A percentile compares a stretch with the other conserved stretches of the same genome.
phyloP scores from a whole-genome alignment of 306 rosid genomes.

The Trifolium dubium region DNA sequence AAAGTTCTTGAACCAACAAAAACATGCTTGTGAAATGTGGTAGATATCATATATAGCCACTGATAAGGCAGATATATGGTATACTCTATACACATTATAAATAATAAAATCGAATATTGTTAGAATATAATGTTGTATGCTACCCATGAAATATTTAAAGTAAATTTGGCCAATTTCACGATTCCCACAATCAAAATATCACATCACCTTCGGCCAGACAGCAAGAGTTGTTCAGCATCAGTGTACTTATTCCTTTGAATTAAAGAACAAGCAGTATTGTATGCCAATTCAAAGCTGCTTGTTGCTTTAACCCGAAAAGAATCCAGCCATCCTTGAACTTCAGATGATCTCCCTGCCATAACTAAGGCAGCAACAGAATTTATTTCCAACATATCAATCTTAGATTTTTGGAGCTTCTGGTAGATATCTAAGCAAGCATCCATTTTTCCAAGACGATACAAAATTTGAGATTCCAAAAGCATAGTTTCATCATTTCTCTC shows the following conservation, averaged over 20 bases:
- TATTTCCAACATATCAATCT: conserved; percentile 80
- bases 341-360: conserved; percentile 84
- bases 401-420: conserved; percentile 81
- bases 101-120: neutral
- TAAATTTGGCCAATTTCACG: conserved; percentile 36
- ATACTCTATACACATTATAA: neutral
- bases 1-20: conserved; percentile 3
- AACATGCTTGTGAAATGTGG: conserved; percentile 5
- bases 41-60: conserved; percentile 22
- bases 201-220: conserved; percentile 82
- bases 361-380: conserved; percentile 82
- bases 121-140: neutral
- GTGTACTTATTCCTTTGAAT: conserved; percentile 70
- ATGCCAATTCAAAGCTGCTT: conserved; percentile 93
- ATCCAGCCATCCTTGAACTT: conserved; percentile 79
- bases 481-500: conserved; percentile 64
- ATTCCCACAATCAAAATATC: conserved; percentile 29
- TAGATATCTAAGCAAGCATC: conserved; percentile 90
- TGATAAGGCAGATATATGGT: conserved; percentile 1
- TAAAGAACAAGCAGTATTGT: conserved; percentile 86
- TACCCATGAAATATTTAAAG: conserved; percentile 12
- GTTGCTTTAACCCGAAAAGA: conserved; percentile 76
- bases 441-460: conserved; percentile 86
- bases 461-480: conserved; percentile 88
- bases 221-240: conserved; percentile 89